Conservation (phyloP, 1,284 basidiomycete species). For the Pseudozyma hubeiensis region DNA sequence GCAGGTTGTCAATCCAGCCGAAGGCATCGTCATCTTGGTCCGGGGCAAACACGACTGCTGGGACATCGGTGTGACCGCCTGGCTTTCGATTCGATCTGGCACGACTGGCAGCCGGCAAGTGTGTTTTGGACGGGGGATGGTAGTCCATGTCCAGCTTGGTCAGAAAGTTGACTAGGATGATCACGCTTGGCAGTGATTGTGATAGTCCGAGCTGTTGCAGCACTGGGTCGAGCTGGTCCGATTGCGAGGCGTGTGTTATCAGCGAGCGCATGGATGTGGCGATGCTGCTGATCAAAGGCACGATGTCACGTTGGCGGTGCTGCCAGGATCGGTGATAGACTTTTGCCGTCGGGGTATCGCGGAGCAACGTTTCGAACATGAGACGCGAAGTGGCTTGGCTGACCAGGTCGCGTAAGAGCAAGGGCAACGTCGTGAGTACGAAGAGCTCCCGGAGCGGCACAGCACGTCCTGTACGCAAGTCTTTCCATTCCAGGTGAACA, state of each 20-base stretch:
- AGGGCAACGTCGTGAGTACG: conserved; percentile 1
- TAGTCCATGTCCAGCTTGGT: conserved; percentile 8
- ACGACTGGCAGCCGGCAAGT: background rate
- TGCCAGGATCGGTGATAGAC: conserved; percentile 30
- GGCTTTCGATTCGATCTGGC: background rate
- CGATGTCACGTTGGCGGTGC: conserved; percentile 12
- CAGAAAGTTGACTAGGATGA: conserved; percentile 10
- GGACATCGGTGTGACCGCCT: background rate
- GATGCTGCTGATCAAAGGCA: conserved; percentile 20
- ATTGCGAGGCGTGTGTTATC: background rate
- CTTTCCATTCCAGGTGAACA: conserved; percentile 21
- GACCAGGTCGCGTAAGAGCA: conserved; percentile 15
- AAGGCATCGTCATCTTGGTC: background rate
- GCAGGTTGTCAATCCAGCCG: conserved; percentile 2
- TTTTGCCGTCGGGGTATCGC: conserved; percentile 7
- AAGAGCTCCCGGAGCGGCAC: conserved; percentile 4
- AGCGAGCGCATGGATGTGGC: conserved; percentile 20
- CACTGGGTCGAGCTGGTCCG: background rate
- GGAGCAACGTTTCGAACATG: conserved; percentile 15
- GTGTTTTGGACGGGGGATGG: conserved; percentile 3
- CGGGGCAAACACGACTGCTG: background rate
- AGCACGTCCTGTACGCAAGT: background rate
- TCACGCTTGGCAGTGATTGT: conserved; percentile 7
- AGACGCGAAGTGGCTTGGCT: conserved; percentile 22
- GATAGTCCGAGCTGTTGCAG: conserved; percentile 1